These are phyloP conservation scores for Santalum album DNA, from an alignment of 164 flowering plant genomes.

Conservation along the genomic window DNA sequence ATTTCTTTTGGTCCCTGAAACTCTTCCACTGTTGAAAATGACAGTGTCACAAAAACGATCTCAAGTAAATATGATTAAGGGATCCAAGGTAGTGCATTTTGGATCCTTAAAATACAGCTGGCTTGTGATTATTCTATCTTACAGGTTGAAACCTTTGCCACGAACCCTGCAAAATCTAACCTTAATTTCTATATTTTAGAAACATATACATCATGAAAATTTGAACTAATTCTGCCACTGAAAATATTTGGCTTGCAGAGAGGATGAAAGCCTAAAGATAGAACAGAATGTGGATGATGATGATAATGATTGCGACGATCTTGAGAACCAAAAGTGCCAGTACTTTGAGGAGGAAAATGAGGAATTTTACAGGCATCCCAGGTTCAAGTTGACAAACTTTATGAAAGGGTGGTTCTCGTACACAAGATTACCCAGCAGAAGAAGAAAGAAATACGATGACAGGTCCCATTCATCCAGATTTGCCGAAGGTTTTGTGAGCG, in stretches of 20 bases:
- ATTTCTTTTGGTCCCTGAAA: too few relatives aligned
- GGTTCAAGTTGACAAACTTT: slow-evolving; percentile 9
- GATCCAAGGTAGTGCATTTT: too few relatives aligned
- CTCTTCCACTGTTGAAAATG: too few relatives aligned
- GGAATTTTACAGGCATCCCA: slow-evolving; percentile 1
- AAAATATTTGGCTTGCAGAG: too few relatives aligned
- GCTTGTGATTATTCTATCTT: too few relatives aligned
- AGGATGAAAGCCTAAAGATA: slow-evolving; percentile 6
- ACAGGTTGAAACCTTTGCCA: too few relatives aligned
- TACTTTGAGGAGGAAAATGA: slow-evolving; percentile 5
- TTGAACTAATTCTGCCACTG: slow-evolving; percentile 1
- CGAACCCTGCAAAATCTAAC: too few relatives aligned
- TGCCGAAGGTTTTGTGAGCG: slow-evolving; percentile 3
- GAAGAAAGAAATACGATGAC: slow-evolving; percentile 3
- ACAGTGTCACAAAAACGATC: too few relatives aligned
- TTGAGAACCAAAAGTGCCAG: slow-evolving; percentile 10
- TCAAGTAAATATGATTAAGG: too few relatives aligned
- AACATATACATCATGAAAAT: too few relatives aligned
- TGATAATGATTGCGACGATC: slow-evolving; percentile 4
- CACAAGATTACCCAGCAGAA: slow-evolving; percentile 10
- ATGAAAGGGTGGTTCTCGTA: slow-evolving; percentile 26
- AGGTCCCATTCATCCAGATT: slow-evolving; percentile 8
- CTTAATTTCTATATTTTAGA: too few relatives aligned
- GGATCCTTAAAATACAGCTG: too few relatives aligned
- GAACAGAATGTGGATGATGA: slow-evolving; percentile 4